Base-by-base conservation (phyloP, 2,329 filamentous ascomycete species). In the Aspergillus pseudoviridinutans region DNA sequence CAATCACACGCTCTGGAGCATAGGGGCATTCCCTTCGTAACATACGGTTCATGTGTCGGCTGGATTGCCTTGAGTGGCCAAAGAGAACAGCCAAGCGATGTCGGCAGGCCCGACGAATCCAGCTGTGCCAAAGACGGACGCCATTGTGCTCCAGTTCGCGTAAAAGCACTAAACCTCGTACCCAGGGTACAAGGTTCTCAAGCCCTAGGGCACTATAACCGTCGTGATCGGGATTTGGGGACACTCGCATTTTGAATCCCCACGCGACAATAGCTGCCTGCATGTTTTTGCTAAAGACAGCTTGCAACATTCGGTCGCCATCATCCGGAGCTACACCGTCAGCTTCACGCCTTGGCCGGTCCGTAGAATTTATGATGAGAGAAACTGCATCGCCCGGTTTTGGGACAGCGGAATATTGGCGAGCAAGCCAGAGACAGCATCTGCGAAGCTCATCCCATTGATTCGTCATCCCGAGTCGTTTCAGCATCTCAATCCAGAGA, bases 401-500 rank as follows among this genome's bases (percentile, higher is more conserved):
- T 12, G 53, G 54, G 22, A 38, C 56, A 25, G 54, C 56, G 22
- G 63, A 64, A 54, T 82, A 81, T 55, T 73, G 72, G 9, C 66
- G 66, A 6, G 77, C 74, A 3, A 88, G 75, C 82, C 78, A 82
- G 47, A 81, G 63, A 12, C 80, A 74, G 27, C 86, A 73, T 24
- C 77, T 76, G 57, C 78, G 75, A 6, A 87, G 71, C 32, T 83
- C 80, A 14, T 78, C 66, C 65, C 84, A 79, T 17, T 78, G 75
- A 7, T 79, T 74, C 8, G 74, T 68, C 82, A 85, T 87, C 3
- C 85, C 86, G 49, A 84, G 78, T 28, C 85, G 79, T 49, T 82
- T 82, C 46, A 88, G 66, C 9, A 86, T 74, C 65, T 87, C 84
- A 50, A 74, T 70, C 86, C 86, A 89, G 17, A 75, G 65, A 27